A percentile compares a stretch with the other conserved stretches of the same genome.
These are phyloP conservation scores for Sporothrix mexicana DNA, from an alignment of 2,329 filamentous ascomycete species.

Conservation along the genomic window DNA sequence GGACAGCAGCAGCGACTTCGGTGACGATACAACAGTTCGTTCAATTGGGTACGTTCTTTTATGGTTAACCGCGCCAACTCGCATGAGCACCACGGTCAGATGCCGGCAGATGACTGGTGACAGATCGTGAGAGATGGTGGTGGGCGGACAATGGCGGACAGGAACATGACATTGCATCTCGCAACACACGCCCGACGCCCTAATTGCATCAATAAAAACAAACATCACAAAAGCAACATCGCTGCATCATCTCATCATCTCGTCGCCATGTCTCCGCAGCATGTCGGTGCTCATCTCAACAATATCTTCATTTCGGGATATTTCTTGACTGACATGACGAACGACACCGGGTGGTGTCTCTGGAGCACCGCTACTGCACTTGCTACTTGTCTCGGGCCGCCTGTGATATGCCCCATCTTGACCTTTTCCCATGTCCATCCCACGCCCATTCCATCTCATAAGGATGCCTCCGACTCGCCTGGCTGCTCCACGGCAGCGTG, in stretches of 20 bases:
- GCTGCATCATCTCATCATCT: background rate
- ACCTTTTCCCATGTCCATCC: background rate
- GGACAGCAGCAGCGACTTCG: slow-evolving; percentile 4
- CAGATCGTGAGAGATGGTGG: too few species aligned
- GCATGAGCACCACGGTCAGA: background rate
- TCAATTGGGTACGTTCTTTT: background rate
- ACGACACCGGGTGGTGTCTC: background rate
- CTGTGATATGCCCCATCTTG: background rate
- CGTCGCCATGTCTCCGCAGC: background rate
- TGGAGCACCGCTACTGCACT: slow-evolving; percentile 19
- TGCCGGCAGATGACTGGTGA: background rate
- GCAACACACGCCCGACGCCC: background rate
- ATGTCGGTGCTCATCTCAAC: background rate
- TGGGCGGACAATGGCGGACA: background rate
- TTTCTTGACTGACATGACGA: background rate
- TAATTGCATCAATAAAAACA: background rate
- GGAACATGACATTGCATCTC: background rate
- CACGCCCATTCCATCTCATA: slow-evolving; percentile 8
- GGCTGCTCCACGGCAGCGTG: slow-evolving; percentile 14
- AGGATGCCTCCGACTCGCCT: slow-evolving; percentile 10
- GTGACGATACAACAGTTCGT: background rate
- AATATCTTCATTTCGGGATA: slow-evolving; percentile 18
- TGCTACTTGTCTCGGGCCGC: slow-evolving; percentile 26
- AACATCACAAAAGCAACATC: background rate
- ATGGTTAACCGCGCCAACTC: slow-evolving; percentile 9